phyloP scores from a whole-genome alignment of 2,329 filamentous ascomycete species.

The Ilyonectria mors-panacis region DNA sequence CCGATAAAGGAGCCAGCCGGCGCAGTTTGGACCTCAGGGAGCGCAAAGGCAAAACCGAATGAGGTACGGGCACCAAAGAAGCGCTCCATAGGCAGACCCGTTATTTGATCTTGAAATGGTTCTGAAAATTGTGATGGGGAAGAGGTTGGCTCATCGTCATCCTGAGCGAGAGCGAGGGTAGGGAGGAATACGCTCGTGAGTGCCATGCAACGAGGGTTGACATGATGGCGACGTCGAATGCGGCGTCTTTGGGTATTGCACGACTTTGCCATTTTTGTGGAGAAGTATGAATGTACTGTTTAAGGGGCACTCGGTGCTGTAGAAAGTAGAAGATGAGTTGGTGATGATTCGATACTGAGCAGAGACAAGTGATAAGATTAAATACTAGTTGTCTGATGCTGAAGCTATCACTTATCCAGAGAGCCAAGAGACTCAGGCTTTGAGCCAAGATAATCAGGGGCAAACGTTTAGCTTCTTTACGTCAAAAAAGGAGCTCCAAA shows the following conservation, averaged over 20 bases:
- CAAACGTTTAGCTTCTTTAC: too few species aligned
- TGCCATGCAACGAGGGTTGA: not conserved
- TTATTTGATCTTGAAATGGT: slow-evolving; percentile 46
- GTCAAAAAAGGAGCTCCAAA: not conserved
- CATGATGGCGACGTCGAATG: not conserved
- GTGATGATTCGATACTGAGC: not conserved
- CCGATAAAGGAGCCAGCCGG: slow-evolving; percentile 37
- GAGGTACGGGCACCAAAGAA: slow-evolving; percentile 57
- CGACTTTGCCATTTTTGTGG: not conserved
- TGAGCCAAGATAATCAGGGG: not conserved
- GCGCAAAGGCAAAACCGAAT: slow-evolving; percentile 60
- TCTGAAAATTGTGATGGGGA: slow-evolving; percentile 1
- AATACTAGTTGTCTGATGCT: not conserved
- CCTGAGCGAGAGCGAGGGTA: not conserved
- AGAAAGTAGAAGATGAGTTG: not conserved
- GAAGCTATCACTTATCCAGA: not conserved
- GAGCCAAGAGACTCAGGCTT: not conserved
- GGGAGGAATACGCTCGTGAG: not conserved
- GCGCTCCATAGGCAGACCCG: slow-evolving; percentile 54
- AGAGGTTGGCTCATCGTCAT: slow-evolving; percentile 3
- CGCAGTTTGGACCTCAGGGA: slow-evolving; percentile 49
- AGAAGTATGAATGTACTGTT: too few species aligned
- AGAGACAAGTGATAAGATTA: not conserved
- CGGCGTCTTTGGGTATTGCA: not conserved
- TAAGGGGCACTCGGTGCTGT: not conserved